phyloP scores from a whole-genome alignment of 2,329 filamentous ascomycete species.

The Aspergillus alliaceus region DNA sequence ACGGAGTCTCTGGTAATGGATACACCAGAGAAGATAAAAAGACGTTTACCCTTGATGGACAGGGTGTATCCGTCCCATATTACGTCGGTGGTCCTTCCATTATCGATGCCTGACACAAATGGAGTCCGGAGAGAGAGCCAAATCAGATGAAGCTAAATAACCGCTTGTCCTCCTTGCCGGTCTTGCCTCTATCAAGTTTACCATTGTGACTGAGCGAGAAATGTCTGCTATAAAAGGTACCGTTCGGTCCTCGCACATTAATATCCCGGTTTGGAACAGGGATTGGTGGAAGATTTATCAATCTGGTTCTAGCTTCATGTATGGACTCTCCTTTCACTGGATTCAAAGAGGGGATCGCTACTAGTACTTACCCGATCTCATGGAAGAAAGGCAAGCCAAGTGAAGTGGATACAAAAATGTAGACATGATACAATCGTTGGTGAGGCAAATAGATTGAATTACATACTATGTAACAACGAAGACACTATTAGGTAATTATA shows the following conservation, averaged over 20 bases:
- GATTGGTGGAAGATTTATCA: conserved; percentile 31
- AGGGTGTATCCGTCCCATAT: conserved; percentile 56
- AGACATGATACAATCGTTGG: background rate
- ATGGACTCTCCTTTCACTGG: no score
- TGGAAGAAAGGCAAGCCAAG: background rate
- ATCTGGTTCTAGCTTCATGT: no score
- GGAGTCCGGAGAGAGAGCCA: conserved; percentile 7
- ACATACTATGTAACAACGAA: background rate
- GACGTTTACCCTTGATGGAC: conserved; percentile 49
- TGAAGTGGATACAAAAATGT: background rate
- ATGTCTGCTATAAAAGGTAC: background rate
- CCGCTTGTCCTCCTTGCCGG: conserved; percentile 16
- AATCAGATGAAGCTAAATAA: conserved; percentile 16
- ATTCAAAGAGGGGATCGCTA: conserved; percentile 4
- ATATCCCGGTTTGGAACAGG: conserved; percentile 17
- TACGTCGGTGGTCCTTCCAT: conserved; percentile 47
- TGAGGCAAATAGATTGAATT: background rate
- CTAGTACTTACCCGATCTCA: background rate
- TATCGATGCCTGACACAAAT: conserved; percentile 30
- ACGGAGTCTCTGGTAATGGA: conserved; percentile 55
- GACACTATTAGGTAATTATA: background rate
- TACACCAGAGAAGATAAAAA: conserved; percentile 52
- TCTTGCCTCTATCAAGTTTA: background rate
- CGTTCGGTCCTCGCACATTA: conserved; percentile 22
- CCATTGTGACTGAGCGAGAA: background rate